Percentiles rank a stretch among this genome's conserved stretches.
Evolutionary conservation across 768 basidiomycete genomes (phyloP).

Genomic region (Amanita rubescens): DNA sequence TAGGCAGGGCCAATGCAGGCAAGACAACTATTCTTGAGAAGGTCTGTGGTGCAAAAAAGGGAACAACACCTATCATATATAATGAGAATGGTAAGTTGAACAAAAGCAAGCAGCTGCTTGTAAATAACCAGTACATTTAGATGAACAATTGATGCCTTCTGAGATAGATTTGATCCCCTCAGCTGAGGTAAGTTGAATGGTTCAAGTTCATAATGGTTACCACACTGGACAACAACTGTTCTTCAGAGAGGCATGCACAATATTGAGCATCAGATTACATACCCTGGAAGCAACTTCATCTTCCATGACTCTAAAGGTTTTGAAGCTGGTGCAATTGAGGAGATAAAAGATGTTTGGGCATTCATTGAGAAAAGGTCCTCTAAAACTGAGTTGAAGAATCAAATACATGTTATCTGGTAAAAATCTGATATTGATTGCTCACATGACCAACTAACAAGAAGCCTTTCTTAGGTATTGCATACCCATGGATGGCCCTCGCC

Average conservation of each 20-base stretch:
- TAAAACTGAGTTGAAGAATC: constrained; percentile 13
- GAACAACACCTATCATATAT: constrained; percentile 19
- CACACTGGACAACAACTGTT: constrained; percentile 4
- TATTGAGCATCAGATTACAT: constrained; percentile 22
- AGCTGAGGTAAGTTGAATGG: constrained; percentile 12
- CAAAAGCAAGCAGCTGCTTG: not conserved
- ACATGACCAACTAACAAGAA: not conserved
- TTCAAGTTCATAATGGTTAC: too few relatives aligned
- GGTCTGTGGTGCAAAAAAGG: constrained; percentile 24
- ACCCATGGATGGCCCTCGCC: constrained; percentile 18
- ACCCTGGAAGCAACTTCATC: constrained; percentile 25
- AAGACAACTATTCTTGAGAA: too few relatives aligned
- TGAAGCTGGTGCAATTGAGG: constrained; percentile 24
- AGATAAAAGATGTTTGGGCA: constrained; percentile 20
- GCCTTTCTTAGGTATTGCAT: constrained; percentile 11
- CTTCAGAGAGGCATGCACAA: constrained; percentile 27
- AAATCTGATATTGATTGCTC: not conserved
- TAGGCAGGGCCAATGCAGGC: too few relatives aligned
- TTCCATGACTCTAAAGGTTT: constrained; percentile 38
- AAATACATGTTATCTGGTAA: constrained; percentile 21
- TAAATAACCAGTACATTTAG: too few relatives aligned
- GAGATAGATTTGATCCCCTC: not conserved
- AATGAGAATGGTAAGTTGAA: constrained; percentile 8
- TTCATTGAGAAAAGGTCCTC: constrained; percentile 23
- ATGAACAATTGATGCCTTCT: not conserved